Evolutionary conservation across 2,329 filamentous ascomycete genomes (phyloP).

Genomic region (Aspergillus transmontanensis): DNA sequence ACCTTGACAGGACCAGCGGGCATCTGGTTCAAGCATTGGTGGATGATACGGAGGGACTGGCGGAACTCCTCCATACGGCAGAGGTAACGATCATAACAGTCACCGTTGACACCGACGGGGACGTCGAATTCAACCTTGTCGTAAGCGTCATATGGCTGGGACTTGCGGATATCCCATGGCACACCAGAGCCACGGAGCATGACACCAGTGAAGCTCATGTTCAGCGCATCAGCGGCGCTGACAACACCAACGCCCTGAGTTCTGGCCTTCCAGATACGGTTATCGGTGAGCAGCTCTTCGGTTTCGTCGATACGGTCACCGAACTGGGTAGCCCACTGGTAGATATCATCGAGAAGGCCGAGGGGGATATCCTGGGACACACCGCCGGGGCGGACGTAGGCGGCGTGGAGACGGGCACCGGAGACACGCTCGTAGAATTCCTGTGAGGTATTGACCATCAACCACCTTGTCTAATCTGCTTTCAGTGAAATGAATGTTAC

Average conservation of each 20-base stretch:
- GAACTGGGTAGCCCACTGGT: slow-evolving; percentile 99
- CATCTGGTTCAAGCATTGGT: slow-evolving; percentile 99
- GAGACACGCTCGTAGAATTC: slow-evolving; percentile 99
- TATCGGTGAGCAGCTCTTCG: slow-evolving; percentile 97
- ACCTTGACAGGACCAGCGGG: slow-evolving; percentile 89
- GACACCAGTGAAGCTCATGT: slow-evolving; percentile 94
- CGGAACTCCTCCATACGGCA: slow-evolving; percentile 99
- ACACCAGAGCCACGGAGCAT: slow-evolving; percentile 97
- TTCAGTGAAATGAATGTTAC: slow-evolving; percentile 28
- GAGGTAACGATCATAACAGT: slow-evolving; percentile 98
- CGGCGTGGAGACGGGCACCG: slow-evolving; percentile 93
- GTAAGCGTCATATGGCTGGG: slow-evolving; percentile 95
- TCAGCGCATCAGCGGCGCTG: slow-evolving; percentile 87
- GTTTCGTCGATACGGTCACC: slow-evolving; percentile 98
- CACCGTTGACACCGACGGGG: slow-evolving; percentile 91
- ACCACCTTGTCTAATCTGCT: background rate
- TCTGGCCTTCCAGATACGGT: slow-evolving; percentile 97
- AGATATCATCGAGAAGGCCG: slow-evolving; percentile 96
- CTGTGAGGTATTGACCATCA: slow-evolving; percentile 49
- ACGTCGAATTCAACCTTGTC: slow-evolving; percentile 98
- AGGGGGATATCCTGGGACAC: slow-evolving; percentile 94
- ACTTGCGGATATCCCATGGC: slow-evolving; percentile 96
- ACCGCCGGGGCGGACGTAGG: slow-evolving; percentile 94
- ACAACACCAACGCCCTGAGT: slow-evolving; percentile 91
- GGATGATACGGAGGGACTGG: slow-evolving; percentile 95